Evolutionary conservation across 176 grass and related monocot genomes (phyloP).

Genomic region (Urochloa ruziziensis): DNA sequence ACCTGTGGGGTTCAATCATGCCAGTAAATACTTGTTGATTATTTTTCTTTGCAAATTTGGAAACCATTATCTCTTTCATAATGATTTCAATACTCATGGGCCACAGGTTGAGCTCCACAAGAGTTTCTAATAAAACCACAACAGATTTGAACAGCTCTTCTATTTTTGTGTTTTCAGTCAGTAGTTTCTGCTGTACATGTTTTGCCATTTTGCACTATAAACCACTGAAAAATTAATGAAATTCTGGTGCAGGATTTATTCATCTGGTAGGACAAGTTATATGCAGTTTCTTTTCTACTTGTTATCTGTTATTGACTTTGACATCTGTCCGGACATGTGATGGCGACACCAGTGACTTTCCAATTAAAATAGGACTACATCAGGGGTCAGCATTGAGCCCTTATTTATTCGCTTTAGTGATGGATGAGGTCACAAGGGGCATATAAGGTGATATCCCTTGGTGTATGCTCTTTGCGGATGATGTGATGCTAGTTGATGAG

Average conservation of each 20-base stretch:
- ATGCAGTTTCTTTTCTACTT: background rate
- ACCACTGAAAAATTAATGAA: background rate
- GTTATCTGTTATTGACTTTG: background rate
- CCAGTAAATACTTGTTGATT: background rate
- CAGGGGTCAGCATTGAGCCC: no score
- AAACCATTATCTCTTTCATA: background rate
- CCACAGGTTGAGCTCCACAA: background rate
- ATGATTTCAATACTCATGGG: background rate
- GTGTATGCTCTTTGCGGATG: no score
- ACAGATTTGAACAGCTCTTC: background rate
- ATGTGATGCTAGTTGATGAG: no score
- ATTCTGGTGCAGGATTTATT: slow-evolving; percentile 7
- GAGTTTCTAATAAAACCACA: background rate
- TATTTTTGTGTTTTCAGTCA: background rate
- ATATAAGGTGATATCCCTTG: no score
- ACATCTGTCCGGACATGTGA: no score
- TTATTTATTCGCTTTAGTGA: no score
- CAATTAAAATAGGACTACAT: no score
- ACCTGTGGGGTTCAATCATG: background rate
- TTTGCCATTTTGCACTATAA: background rate
- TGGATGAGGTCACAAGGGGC: no score
- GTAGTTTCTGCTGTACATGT: background rate
- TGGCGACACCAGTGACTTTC: no score
- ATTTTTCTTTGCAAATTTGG: background rate
- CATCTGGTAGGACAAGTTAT: background rate